These are phyloP conservation scores for Candida sojae DNA, from an alignment of 1,139 yeast species.

Conservation along the genomic window DNA sequence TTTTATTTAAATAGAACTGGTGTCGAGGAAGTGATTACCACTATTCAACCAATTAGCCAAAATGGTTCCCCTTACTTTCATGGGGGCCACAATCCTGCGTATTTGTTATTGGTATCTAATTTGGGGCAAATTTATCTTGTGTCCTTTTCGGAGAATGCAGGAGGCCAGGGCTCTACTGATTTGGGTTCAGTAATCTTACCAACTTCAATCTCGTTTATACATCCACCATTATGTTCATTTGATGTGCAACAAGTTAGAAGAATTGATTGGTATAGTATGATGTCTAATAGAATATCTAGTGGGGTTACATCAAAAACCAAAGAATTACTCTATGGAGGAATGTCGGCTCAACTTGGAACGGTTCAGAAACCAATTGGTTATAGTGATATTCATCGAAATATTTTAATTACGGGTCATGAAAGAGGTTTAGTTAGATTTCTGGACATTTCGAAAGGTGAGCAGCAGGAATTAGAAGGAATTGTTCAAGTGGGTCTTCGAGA, in stretches of 20 bases:
- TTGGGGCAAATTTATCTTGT: constrained; percentile 49
- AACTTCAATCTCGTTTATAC: constrained; percentile 73
- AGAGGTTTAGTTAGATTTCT: constrained; percentile 78
- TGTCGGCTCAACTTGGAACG: constrained; percentile 49
- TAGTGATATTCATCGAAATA: constrained; percentile 57
- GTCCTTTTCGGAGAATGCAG: constrained; percentile 25
- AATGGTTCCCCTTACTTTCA: constrained; percentile 59
- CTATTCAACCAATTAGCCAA: constrained; percentile 33
- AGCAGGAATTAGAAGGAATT: constrained; percentile 53
- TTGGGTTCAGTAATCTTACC: constrained; percentile 70
- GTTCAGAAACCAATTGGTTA: constrained; percentile 51
- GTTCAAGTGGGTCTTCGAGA: constrained; percentile 40
- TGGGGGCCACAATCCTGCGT: constrained; percentile 69
- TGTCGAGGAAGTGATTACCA: constrained; percentile 26
- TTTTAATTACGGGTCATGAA: constrained; percentile 77
- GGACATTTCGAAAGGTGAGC: constrained; percentile 81
- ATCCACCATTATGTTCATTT: constrained; percentile 68
- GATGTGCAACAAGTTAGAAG: constrained; percentile 58
- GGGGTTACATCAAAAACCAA: constrained; percentile 41
- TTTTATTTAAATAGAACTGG: constrained; percentile 20
- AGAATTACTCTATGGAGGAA: constrained; percentile 72
- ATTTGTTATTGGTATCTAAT: constrained; percentile 57
- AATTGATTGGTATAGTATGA: constrained; percentile 76
- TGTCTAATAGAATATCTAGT: constrained; percentile 39
- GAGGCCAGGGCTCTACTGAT: constrained; percentile 53